A percentile compares a stretch with the other conserved stretches of the same genome.
These are phyloP conservation scores for Penicillium nucicola DNA, from an alignment of 495 filamentous ascomycete genomes.

Conservation along the genomic window DNA sequence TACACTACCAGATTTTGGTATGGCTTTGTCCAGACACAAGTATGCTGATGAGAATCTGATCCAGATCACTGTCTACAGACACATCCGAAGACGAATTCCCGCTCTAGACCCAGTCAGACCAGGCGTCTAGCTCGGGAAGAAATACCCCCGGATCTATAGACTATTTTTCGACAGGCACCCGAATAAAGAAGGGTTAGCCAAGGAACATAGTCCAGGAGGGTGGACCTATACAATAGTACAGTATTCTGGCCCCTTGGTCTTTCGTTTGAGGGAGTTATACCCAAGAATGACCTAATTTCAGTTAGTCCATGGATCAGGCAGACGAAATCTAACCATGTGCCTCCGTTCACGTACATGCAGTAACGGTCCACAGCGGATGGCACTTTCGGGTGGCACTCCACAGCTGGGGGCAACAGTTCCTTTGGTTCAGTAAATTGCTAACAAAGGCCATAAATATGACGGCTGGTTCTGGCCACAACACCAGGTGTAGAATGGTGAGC, in stretches of 20 bases:
- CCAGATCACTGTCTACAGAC: neutral
- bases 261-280: too few relatives aligned
- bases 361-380: too few relatives aligned
- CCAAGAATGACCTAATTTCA: too few relatives aligned
- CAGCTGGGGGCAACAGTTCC: slow-evolving; percentile 19
- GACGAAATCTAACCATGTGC: neutral
- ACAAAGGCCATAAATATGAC: neutral
- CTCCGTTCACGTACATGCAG: too few relatives aligned
- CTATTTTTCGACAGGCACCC: neutral
- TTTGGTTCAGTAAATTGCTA: slow-evolving; percentile 11
- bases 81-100: neutral
- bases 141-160: neutral
- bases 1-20: neutral
- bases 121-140: neutral
- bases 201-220: neutral
- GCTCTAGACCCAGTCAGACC: neutral
- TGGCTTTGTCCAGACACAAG: neutral
- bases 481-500: too few relatives aligned
- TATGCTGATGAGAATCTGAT: neutral
- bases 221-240: too few relatives aligned
- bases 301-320: neutral
- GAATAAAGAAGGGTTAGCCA: neutral
- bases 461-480: slow-evolving; percentile 2
- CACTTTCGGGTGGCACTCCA: slow-evolving; percentile 8
- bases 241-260: too few relatives aligned